Evolutionary conservation across 2,329 filamentous ascomycete species (phyloP).

Genomic region (Aquanectria penicillioides): DNA sequence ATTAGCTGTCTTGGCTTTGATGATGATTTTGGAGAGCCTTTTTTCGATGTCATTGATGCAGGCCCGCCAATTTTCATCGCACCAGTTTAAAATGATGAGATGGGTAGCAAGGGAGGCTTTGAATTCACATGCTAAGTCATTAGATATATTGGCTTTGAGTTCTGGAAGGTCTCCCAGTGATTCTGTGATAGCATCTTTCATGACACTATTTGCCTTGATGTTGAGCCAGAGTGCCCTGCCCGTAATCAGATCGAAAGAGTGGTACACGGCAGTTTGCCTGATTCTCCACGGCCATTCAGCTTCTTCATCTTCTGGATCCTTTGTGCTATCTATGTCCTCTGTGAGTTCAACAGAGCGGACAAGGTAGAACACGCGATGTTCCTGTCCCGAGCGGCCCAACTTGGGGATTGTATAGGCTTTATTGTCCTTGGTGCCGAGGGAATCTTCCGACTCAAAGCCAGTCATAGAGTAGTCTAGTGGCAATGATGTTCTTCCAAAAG

Average conservation of each 20-base stretch:
- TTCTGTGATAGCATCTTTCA: constrained; percentile 17
- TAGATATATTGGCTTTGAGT: neutral
- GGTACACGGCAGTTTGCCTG: constrained; percentile 27
- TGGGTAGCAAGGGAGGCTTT: constrained; percentile 15
- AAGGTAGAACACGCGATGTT: constrained; percentile 20
- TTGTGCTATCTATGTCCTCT: neutral
- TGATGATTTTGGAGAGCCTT: constrained; percentile 4
- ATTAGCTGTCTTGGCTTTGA: constrained; percentile 17
- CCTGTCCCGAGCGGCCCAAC: constrained; percentile 16
- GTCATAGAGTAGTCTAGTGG: constrained; percentile 24
- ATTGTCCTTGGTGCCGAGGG: neutral
- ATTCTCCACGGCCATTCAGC: constrained; percentile 10
- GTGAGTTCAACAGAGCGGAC: constrained; percentile 16
- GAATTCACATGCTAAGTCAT: neutral
- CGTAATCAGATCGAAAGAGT: constrained; percentile 23
- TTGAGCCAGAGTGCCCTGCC: constrained; percentile 22
- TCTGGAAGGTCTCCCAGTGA: neutral
- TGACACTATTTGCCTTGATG: constrained; percentile 20
- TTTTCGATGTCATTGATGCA: constrained; percentile 24
- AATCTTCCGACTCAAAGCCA: constrained; percentile 10
- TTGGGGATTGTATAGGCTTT: neutral
- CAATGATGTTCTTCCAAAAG: constrained; percentile 7
- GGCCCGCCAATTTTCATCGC: constrained; percentile 22
- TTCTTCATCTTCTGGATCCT: neutral
- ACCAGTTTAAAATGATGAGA: constrained; percentile 18